Evolutionary conservation across 176 grass and related monocot genomes (phyloP).

Genomic region (Carex scoparia): DNA sequence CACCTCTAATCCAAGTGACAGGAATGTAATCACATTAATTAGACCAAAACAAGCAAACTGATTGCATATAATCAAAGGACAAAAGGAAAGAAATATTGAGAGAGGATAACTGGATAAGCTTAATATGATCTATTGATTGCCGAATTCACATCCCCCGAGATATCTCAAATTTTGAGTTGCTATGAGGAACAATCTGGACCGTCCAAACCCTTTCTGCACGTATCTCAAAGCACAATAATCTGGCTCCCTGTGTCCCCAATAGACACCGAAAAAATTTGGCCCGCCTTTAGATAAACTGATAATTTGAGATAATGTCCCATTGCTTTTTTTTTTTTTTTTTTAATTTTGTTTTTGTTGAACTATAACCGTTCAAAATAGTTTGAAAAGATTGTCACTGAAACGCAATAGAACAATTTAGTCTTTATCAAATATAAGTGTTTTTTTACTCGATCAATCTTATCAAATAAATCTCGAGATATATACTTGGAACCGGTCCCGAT

Average conservation of each 20-base stretch:
- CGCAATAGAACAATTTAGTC: background rate
- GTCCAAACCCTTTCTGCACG: too few relatives aligned
- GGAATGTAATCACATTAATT: background rate
- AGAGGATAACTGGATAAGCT: background rate
- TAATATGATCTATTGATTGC: background rate
- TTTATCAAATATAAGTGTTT: background rate
- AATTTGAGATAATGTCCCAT: background rate
- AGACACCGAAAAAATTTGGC: too few relatives aligned
- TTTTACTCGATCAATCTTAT: background rate
- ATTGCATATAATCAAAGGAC: background rate
- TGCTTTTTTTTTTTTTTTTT: background rate
- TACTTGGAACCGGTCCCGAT: background rate
- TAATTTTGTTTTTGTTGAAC: background rate
- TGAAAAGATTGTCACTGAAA: background rate
- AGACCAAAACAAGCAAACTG: background rate
- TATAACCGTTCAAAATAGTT: background rate
- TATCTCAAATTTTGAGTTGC: too few relatives aligned
- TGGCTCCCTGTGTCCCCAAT: too few relatives aligned
- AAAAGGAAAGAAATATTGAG: background rate
- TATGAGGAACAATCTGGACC: too few relatives aligned
- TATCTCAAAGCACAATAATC: too few relatives aligned
- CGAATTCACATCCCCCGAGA: background rate
- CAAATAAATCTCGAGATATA: background rate
- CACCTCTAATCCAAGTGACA: background rate
- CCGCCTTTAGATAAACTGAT: too few relatives aligned